Evolutionary conservation across 441 rosid species (phyloP), one percentile per base, ranked within the genome.

Genomic region (Pelargonium citronellum): DNA sequence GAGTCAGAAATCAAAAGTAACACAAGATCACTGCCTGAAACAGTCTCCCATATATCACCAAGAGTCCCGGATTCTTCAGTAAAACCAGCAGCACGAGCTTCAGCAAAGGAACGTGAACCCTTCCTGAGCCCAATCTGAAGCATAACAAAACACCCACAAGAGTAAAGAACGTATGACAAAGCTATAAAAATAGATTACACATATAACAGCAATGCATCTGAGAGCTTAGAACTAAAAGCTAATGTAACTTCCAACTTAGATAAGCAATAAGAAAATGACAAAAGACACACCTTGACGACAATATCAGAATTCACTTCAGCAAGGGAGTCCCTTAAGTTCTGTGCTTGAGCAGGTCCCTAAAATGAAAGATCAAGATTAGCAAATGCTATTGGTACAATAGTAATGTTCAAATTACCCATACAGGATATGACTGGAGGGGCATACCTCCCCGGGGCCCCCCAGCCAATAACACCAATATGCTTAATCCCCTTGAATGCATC

Each of bases 381-480:
- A 67, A n/a, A 1, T 47, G 13, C 7, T 0, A 37, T 7, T 34
- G 10, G 15, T 5, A 67, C 41, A 41, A 20, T 49, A 49, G 55
- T 12, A 39, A 46, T 7, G 41, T 5, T 17, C 1, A 55, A 37
- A 27, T 13, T 19, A 30, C 15, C 2, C 4, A 12, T 49, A 5
- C 12, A 2, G 15, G n/a, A 13, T 5, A 12, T 12, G 55, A 12
- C 3, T 49, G 4, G n/a, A 15, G 2, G 12, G 16, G 1, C 16
- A 41, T 8, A 81, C 96, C 92, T 93, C n/a, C n/a, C n/a, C n/a
- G n/a, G 97, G 20, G 98, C 91, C 10, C 96, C 96, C 98, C 96
- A 94, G 5, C 97, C 98, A 66, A 94, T 83, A 0, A 94, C 96
- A 34, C 98, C 97, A 68, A 94, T 94, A 81, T 94, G 96, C 81